Percentiles rank a stretch among this genome's conserved stretches.
These are phyloP conservation scores for Trichothecium roseum DNA, from an alignment of 2,329 filamentous ascomycete species.

Conservation along the genomic window DNA sequence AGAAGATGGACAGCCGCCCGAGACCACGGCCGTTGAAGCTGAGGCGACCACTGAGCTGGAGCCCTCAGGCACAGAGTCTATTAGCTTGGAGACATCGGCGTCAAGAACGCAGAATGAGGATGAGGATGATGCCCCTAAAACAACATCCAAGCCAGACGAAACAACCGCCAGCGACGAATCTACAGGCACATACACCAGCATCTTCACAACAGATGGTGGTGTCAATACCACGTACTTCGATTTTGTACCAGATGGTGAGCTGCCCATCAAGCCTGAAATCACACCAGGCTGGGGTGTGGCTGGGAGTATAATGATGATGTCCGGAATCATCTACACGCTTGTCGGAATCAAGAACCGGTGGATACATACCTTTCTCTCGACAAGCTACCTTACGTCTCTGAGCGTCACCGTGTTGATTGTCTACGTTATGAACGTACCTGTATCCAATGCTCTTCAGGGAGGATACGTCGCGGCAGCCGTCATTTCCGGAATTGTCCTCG, in stretches of 20 bases:
- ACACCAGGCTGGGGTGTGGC: constrained; percentile 75
- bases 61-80: background rate
- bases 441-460: constrained; percentile 68
- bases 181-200: background rate
- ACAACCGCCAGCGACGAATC: background rate
- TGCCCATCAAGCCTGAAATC: constrained; percentile 64
- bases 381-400: constrained; percentile 61
- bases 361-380: constrained; percentile 73
- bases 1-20: constrained; percentile 12
- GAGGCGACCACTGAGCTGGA: background rate
- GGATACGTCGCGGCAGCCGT: constrained; percentile 75
- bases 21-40: background rate
- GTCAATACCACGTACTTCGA: too few relatives aligned
- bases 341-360: constrained; percentile 75
- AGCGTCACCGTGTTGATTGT: constrained; percentile 73
- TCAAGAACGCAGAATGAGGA: constrained; percentile 5
- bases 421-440: constrained; percentile 76
- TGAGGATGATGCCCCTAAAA: background rate
- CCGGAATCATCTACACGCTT: constrained; percentile 60
- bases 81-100: background rate
- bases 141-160: constrained; percentile 7
- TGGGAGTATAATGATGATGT: constrained; percentile 64
- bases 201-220: too few relatives aligned
- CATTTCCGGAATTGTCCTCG: constrained; percentile 63
- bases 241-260: constrained; percentile 31